Percentiles rank a stretch among this genome's conserved stretches.
Conservation (phyloP, 805 yeast genomes). For the Saccharomyces paradoxus region DNA sequence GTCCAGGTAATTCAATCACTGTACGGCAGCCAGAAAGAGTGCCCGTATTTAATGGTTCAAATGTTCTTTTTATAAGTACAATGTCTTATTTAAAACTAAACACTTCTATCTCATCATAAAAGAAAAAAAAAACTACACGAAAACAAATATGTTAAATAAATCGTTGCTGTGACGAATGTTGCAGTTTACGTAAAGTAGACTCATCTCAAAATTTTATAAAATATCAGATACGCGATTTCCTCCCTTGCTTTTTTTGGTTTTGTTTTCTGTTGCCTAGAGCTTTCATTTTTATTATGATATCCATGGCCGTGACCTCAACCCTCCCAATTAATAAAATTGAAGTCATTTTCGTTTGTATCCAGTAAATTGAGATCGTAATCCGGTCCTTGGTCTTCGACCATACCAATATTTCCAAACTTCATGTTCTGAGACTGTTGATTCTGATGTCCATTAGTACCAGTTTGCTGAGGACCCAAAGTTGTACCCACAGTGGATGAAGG, state of each 20-base stretch:
- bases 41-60: background rate
- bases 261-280: background rate
- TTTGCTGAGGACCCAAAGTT: background rate
- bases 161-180: background rate
- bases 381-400: conserved; percentile 1
- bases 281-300: background rate
- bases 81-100: background rate
- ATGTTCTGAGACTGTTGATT: background rate
- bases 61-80: background rate
- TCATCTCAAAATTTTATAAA: background rate
- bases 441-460: conserved; percentile 1
- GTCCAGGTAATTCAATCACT: background rate
- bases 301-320: background rate
- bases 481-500: background rate
- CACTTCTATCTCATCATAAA: background rate
- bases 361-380: conserved; percentile 17
- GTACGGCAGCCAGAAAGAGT: background rate
- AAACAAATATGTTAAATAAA: background rate
- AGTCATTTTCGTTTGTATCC: conserved; percentile 16
- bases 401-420: background rate
- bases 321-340: conserved; percentile 22
- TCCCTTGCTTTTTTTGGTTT: background rate
- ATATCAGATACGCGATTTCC: background rate
- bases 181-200: background rate
- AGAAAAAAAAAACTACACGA: background rate